Evolutionary conservation across 352 stramenopile species (phyloP), one percentile per base, ranked within the genome.

Genomic region (Globisporangium viniferum): DNA sequence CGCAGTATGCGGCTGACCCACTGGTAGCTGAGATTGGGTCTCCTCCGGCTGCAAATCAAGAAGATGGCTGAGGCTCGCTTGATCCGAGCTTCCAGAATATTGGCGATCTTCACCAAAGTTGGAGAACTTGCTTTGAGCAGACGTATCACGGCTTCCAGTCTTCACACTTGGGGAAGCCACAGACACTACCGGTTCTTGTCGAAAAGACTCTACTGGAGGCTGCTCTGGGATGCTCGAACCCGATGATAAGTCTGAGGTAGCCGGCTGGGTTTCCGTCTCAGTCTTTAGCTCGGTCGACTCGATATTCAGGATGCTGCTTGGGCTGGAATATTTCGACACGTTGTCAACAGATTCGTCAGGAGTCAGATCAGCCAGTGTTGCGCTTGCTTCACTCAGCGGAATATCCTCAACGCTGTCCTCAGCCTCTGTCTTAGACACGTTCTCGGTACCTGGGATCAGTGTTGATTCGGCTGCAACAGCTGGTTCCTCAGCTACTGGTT

Each of bases 311-410:
- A 69, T 63, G 22, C 31, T 53, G 18, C 20, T 53, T 29, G 48
- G 63, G 20, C 63, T 58, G n/a, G 41, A 35, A 20, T 51, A 69
- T 57, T 69, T 69, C 29, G 55, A 35, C 5, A 39, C 41, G 3
- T 15, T 36, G 12, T 63, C 55, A 5, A 57, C 33, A 29, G 56
- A 35, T 20, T 69, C 64, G 22, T 69, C 64, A 36, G 64, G 64
- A 46, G 64, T 64, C 31, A 69, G 33, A 18, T 59, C 64, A 18
- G 64, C 64, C 6, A 69, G 64, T 14, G 64, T 69, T 24, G 64
- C 64, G 9, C 64, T 69, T 51, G 64, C 64, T 49, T 69, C 64
- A 31, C 55, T 69, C 56, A 69, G 36, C 9, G 55, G 64, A 44
- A 69, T 69, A 29, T 69, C 64, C n/a, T 69, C 56, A 14, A 20